Percentiles rank a stretch among this genome's conserved stretches.
Evolutionary conservation across 1,139 yeast species (phyloP).

Genomic region (Sugiyamaella castrensis): DNA sequence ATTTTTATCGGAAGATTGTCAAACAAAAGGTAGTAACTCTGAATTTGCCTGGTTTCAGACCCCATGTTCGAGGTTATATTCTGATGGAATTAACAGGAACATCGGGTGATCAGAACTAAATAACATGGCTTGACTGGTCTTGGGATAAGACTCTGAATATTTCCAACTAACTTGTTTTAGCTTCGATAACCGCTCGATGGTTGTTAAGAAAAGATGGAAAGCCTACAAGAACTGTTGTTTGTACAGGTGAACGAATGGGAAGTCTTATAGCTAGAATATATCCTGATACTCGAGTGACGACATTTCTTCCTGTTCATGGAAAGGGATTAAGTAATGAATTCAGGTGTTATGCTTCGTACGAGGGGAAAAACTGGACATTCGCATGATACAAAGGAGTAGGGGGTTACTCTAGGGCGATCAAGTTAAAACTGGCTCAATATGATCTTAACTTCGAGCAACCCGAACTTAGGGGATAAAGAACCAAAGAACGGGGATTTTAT

Average conservation of each 20-base stretch:
- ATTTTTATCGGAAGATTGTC: constrained; percentile 77
- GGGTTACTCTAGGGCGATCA: too few species aligned
- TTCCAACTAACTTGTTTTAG: constrained; percentile 20
- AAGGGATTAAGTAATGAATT: constrained; percentile 87
- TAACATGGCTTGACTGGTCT: not conserved
- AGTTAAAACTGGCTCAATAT: too few species aligned
- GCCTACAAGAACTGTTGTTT: constrained; percentile 55
- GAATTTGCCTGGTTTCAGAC: constrained; percentile 25
- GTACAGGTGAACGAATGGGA: constrained; percentile 88
- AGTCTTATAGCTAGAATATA: constrained; percentile 57
- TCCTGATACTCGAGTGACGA: constrained; percentile 61
- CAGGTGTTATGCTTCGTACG: constrained; percentile 77
- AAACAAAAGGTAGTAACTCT: constrained; percentile 47
- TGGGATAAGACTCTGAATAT: too few species aligned
- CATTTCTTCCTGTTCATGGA: constrained; percentile 73
- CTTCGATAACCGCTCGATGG: constrained; percentile 65
- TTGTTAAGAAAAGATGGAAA: constrained; percentile 41
- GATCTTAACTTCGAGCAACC: too few species aligned
- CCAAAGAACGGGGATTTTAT: too few species aligned
- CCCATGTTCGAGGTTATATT: too few species aligned
- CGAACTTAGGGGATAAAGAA: too few species aligned
- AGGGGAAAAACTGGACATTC: constrained; percentile 51
- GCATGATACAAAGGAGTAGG: constrained; percentile 14
- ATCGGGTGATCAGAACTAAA: too few species aligned
- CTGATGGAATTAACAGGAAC: too few species aligned